Evolutionary conservation across 495 filamentous ascomycete genomes (phyloP).

Genomic region (Talaromyces adpressus): DNA sequence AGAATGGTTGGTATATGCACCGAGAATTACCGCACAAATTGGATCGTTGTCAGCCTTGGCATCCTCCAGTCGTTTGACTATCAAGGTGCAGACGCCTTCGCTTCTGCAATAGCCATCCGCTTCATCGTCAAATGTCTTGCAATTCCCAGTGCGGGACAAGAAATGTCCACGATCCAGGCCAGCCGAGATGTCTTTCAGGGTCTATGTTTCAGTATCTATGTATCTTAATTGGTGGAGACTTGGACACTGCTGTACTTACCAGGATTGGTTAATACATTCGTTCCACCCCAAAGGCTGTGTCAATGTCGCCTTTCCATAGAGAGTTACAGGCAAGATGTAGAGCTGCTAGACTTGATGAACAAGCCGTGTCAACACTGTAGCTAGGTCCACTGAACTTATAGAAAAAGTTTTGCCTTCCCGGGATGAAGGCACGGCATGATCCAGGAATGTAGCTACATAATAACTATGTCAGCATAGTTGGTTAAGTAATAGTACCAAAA

Average conservation of each 20-base stretch:
- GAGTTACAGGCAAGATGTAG: conserved; percentile 26
- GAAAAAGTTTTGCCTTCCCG: too few relatives aligned
- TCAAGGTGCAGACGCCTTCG: conserved; percentile 25
- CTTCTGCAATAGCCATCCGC: conserved; percentile 30
- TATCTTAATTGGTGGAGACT: too few relatives aligned
- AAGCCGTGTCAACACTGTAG: conserved; percentile 27
- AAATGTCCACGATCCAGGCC: conserved; percentile 29
- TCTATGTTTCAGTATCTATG: background rate
- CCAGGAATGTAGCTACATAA: conserved; percentile 73
- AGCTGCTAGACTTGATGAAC: conserved; percentile 26
- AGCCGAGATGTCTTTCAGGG: conserved; percentile 10
- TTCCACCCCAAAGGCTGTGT: conserved; percentile 15
- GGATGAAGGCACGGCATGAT: conserved; percentile 80
- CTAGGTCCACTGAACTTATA: background rate
- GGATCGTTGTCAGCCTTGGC: conserved; percentile 56
- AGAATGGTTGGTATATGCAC: conserved; percentile 55
- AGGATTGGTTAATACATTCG: conserved; percentile 25
- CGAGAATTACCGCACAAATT: conserved; percentile 54
- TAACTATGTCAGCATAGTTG: too few relatives aligned
- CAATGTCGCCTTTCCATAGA: background rate
- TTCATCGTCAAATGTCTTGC: conserved; percentile 50
- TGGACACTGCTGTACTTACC: too few relatives aligned
- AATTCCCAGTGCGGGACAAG: conserved; percentile 43
- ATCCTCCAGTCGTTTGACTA: conserved; percentile 51
- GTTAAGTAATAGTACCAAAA: too few relatives aligned